Conservation (phyloP, 768 basidiomycete species). For the Amanita pseudoporphyria region DNA sequence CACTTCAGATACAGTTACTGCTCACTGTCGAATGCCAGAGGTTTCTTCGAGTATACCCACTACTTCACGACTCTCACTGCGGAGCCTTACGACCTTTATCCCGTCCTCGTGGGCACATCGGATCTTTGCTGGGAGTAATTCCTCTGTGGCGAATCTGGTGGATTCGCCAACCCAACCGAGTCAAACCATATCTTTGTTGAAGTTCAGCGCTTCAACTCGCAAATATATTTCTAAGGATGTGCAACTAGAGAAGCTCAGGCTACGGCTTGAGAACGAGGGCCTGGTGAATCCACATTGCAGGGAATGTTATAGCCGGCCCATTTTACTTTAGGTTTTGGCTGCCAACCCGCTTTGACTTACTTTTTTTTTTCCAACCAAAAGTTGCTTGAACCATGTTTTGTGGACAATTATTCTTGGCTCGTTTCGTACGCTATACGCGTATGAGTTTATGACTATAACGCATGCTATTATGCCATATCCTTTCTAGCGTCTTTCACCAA, state of each 20-base stretch:
- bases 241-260: constrained; percentile 56
- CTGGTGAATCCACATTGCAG: constrained; percentile 23
- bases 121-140: not conserved
- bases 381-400: not conserved
- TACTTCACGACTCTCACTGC: constrained; percentile 48
- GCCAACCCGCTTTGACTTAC: not conserved
- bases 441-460: constrained; percentile 3
- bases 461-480: not conserved
- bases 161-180: not conserved
- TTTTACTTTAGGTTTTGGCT: constrained; percentile 29
- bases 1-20: constrained; percentile 6
- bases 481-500: not conserved
- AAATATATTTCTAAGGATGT: constrained; percentile 52
- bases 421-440: not conserved
- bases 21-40: constrained; percentile 22
- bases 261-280: constrained; percentile 39
- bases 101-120: constrained; percentile 9
- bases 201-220: constrained; percentile 11
- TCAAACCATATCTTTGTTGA: not conserved
- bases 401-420: not conserved
- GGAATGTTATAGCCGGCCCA: constrained; percentile 28
- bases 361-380: not conserved
- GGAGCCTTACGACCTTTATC: constrained; percentile 51
- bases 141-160: too few relatives aligned
- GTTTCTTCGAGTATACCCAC: constrained; percentile 33